phyloP scores from a whole-genome alignment of 352 stramenopile species.

The Phytophthora kernoviae region DNA sequence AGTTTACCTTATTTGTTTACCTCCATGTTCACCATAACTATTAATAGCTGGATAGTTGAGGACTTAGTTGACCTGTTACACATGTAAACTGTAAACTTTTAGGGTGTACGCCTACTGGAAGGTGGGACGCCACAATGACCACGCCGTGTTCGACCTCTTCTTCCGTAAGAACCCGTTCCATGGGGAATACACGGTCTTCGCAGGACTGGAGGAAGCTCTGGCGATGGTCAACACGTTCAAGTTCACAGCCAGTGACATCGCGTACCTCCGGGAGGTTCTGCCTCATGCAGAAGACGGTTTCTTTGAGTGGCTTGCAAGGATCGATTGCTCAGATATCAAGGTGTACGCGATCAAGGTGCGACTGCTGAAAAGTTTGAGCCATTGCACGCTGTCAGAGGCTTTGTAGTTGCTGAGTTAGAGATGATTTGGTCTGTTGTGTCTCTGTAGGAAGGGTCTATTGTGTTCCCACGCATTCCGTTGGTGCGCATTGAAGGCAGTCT shows the following conservation, averaged over 20 bases:
- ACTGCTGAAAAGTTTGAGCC: background rate
- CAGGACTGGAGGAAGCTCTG: slow-evolving; percentile 91
- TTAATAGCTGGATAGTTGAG: slow-evolving; percentile 2
- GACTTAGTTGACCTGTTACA: background rate
- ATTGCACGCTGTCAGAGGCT: background rate
- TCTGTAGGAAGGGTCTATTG: slow-evolving; percentile 92
- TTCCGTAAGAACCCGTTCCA: slow-evolving; percentile 99
- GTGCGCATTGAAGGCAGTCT: slow-evolving; percentile 94
- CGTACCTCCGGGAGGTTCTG: slow-evolving; percentile 91
- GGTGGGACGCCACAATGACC: slow-evolving; percentile 92
- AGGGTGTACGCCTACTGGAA: slow-evolving; percentile 99
- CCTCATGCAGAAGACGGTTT: slow-evolving; percentile 93
- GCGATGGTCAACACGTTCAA: slow-evolving; percentile 94
- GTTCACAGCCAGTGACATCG: slow-evolving; percentile 94
- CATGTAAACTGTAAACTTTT: slow-evolving; percentile 1
- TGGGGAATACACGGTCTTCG: slow-evolving; percentile 96
- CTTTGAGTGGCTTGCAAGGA: slow-evolving; percentile 93
- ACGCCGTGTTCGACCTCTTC: slow-evolving; percentile 96
- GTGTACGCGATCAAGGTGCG: slow-evolving; percentile 91
- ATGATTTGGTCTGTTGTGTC: slow-evolving; percentile 4
- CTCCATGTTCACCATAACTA: background rate
- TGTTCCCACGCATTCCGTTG: slow-evolving; percentile 96
- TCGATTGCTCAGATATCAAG: slow-evolving; percentile 94
- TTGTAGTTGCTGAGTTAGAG: background rate
- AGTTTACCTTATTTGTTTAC: background rate